A percentile compares a stretch with the other conserved stretches of the same genome.
Conservation (phyloP, 305 asterid species). For the Rubia balearica region DNA sequence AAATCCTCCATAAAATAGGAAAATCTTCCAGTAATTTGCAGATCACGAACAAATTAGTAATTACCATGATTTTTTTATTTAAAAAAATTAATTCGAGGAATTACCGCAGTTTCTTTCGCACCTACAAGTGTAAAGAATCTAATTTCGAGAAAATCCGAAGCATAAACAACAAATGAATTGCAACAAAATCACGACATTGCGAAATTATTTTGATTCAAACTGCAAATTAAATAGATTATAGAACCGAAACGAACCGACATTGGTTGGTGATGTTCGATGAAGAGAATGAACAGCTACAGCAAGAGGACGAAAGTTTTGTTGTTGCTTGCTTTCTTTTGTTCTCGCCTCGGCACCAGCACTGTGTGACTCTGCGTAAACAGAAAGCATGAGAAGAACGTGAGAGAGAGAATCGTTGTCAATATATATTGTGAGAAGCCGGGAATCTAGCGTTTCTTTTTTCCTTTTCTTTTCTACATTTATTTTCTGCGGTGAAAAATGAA, state of each 20-base stretch:
- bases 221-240: background rate
- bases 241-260: slow-evolving; percentile 18
- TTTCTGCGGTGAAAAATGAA: too few relatives aligned
- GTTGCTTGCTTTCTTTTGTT: background rate
- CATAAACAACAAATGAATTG: background rate
- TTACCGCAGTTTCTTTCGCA: slow-evolving; percentile 3
- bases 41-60: slow-evolving; percentile 8
- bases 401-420: background rate
- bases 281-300: background rate
- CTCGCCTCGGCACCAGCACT: background rate
- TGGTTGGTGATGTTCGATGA: background rate
- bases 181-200: background rate
- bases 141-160: slow-evolving; percentile 1
- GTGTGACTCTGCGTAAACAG: slow-evolving; percentile 10
- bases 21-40: slow-evolving; percentile 5
- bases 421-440: background rate
- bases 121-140: background rate
- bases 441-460: background rate
- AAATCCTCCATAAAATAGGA: background rate
- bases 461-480: background rate
- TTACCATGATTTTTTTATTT: background rate
- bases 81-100: background rate
- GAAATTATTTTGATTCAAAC: background rate
- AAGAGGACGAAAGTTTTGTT: background rate
- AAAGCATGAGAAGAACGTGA: slow-evolving; percentile 33